Evolutionary conservation across 2,329 filamentous ascomycete genomes (phyloP), one percentile per base, ranked within the genome.

Genomic region (Aspergillus udagawae): DNA sequence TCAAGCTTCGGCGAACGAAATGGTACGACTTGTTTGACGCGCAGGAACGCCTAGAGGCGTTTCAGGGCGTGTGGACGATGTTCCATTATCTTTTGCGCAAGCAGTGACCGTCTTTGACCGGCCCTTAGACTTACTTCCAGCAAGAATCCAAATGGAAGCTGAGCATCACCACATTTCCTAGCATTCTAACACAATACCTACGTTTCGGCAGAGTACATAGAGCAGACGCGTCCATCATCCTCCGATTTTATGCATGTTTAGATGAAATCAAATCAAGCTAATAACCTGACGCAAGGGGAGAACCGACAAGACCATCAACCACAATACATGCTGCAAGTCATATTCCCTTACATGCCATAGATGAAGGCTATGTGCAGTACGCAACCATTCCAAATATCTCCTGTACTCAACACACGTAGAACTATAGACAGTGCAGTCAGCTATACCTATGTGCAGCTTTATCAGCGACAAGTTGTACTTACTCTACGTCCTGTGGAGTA

Each of bases 11-110:
- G 52, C 79, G 83, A 35, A 83, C 82, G 44, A 73, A 74, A 48
- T 87, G 85, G 85, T 85, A 79, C 60, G 80, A 87, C 68, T 68
- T 87, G 3, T 78, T 87, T 56, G 71, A 81, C 17, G 63, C 77
- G 2, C 72, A 80, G 21, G 80, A 86, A 47, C 79, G 85, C 20
- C 67, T 80, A 8, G 82, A 85, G 66, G 80, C 80, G 4, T 80
- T 86, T 69, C 73, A 80, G 51, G 82, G 78, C 0, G 64, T 86
- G 4, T 87, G 85, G 85, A 79, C 77, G 7, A 67, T 86, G 23
- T 79, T 86, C 74, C 78, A 77, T 42, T 84, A 82, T 67, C 67
- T 86, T 55, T 78, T 78, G 63, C 70, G 77, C 58, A 64, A 65
- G 51, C 62, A 54, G 9, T 63, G 53, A 52, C 51, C 21, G 53